Percentiles rank a stretch among this genome's conserved stretches.
phyloP scores from a whole-genome alignment of 345 rosid species.

The Laguncularia racemosa region DNA sequence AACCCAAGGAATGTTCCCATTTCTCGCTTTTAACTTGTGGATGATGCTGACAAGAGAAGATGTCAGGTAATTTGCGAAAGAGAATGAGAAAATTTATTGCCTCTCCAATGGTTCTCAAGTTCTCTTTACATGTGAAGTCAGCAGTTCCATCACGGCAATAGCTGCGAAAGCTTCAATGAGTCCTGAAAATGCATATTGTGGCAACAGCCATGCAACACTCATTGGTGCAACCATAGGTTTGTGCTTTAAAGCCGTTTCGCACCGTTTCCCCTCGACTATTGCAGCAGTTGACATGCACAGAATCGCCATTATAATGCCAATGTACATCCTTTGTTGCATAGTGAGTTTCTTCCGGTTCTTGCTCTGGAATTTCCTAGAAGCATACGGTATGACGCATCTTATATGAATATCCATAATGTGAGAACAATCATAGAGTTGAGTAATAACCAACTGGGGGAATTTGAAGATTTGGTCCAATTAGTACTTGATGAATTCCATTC shows the following conservation, averaged over 20 bases:
- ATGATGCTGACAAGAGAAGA: conserved; percentile 11
- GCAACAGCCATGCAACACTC: conserved; percentile 6
- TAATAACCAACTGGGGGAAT: conserved; percentile 34
- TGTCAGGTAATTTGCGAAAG: conserved; percentile 11
- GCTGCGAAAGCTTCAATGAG: conserved; percentile 11
- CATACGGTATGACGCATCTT: conserved; percentile 16
- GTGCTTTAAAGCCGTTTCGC: conserved; percentile 18
- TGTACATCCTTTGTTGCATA: conserved; percentile 21
- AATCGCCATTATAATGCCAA: conserved; percentile 30
- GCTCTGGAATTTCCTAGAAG: conserved; percentile 9
- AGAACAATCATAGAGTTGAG: conserved; percentile 26
- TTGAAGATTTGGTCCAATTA: conserved; percentile 24
- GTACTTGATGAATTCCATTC: conserved; percentile 45
- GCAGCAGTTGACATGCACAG: conserved; percentile 28
- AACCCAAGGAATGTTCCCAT: conserved; percentile 7
- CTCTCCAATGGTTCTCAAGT: conserved; percentile 11
- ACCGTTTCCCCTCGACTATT: conserved; percentile 23
- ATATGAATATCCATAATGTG: conserved; percentile 27
- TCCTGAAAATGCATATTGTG: conserved; percentile 10
- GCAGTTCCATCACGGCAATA: conserved; percentile 15
- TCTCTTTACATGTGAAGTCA: conserved; percentile 10
- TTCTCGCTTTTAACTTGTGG: conserved; percentile 1
- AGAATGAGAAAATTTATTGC: conserved; percentile 11
- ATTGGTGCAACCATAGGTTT: conserved; percentile 8
- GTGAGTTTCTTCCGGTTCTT: conserved; percentile 19